Evolutionary conservation across 257 asterid genomes (phyloP), one percentile per base, ranked within the genome.

Genomic region (Solanum infundibuliforme): DNA sequence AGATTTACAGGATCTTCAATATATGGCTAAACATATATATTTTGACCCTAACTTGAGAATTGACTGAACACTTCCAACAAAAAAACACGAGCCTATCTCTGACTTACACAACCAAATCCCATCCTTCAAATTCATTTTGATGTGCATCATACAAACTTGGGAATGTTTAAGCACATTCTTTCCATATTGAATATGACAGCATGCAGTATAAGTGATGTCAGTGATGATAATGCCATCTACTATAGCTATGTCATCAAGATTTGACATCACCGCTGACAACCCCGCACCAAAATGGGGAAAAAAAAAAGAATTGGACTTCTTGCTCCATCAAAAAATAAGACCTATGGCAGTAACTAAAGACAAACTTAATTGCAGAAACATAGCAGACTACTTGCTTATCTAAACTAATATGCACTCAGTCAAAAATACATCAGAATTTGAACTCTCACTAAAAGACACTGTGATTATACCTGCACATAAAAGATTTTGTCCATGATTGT

Each of bases 401-500:
- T 29, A 48, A 41, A 81, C 68, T 81, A 13, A 43, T 46, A 46
- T 27, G 35, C 27, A 27, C 29, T 14, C 25, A 36, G 20, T n/a
- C 52, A 79, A 79, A 11, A 27, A 79, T 27, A 14, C 66, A 46
- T 81, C 41, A 81, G 68, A 81, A 46, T 46, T 81, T 79, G 39
- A 81, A 29, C 41, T 46, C 66, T 43, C 10, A 81, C 10, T 81
- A 46, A 43, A 16, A 16, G 65, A 81, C 14, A 8, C 5, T 43
- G 73, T 83, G 62, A 86, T 65, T 83, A 74, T 90, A 96, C 99
- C 99, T 97, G 99, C 87, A 90, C 92, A 88, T 88, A 88, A 91
- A 94, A 95, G 90, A 97, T 97, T 39, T 92, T 91, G 86, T 97
- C 98, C 95, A 97, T 94, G 89, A 95, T 86, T 88, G 65, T 91